These are phyloP conservation scores for Sporopachydermia quercuum DNA, from an alignment of 805 yeast species.

Conservation along the genomic window DNA sequence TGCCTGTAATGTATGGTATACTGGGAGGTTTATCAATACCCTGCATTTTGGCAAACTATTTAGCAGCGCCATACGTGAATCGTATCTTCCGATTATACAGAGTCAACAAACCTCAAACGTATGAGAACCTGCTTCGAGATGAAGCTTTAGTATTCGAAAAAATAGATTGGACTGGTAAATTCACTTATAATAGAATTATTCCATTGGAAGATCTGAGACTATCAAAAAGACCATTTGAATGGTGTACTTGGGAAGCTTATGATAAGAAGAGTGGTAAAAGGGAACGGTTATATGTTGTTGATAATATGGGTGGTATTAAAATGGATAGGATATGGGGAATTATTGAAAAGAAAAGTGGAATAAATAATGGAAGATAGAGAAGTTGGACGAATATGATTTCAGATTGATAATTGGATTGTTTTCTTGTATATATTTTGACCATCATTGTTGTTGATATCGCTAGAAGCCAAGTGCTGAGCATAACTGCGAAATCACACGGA, in stretches of 20 bases:
- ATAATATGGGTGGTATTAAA: slow-evolving; percentile 64
- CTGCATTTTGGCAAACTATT: slow-evolving; percentile 16
- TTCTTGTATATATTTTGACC: no score
- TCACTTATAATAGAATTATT: slow-evolving; percentile 47
- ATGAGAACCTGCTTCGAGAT: slow-evolving; percentile 42
- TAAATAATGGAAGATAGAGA: slow-evolving; percentile 51
- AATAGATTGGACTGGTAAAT: slow-evolving; percentile 50
- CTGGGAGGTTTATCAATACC: slow-evolving; percentile 16
- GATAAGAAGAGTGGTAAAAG: slow-evolving; percentile 16
- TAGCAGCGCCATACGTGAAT: slow-evolving; percentile 53
- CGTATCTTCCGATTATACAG: slow-evolving; percentile 59
- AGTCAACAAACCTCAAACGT: slow-evolving; percentile 42
- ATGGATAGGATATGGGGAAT: slow-evolving; percentile 83
- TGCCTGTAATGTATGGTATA: not conserved
- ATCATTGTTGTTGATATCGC: no score
- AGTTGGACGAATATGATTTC: no score
- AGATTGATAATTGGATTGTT: no score
- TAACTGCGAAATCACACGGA: no score
- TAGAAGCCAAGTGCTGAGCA: no score
- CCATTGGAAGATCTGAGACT: slow-evolving; percentile 32
- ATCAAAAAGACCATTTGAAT: slow-evolving; percentile 27
- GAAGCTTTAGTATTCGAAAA: slow-evolving; percentile 59
- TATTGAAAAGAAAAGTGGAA: slow-evolving; percentile 51
- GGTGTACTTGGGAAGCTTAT: slow-evolving; percentile 28
- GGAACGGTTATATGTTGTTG: slow-evolving; percentile 41